phyloP scores from a whole-genome alignment of 257 asterid species.

The Lavandula angustifolia region DNA sequence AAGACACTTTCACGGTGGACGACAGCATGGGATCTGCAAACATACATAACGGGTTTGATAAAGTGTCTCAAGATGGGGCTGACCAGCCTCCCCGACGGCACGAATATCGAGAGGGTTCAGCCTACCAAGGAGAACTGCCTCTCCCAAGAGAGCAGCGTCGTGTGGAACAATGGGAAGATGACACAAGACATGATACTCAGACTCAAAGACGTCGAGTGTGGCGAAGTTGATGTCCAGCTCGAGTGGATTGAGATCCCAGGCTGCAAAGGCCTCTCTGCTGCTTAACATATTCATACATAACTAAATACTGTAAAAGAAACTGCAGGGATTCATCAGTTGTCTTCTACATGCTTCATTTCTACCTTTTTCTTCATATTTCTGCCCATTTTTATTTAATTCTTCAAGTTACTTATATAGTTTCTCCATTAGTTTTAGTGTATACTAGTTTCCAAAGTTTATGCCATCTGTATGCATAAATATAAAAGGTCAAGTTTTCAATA shows the following conservation, averaged over 20 bases:
- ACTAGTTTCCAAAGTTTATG: no score
- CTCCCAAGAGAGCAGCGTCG: constrained; percentile 55
- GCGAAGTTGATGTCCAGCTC: constrained; percentile 64
- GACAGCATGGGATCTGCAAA: constrained; percentile 77
- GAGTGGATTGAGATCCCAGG: constrained; percentile 63
- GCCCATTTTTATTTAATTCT: no score
- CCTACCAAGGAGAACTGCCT: constrained; percentile 57
- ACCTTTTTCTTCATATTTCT: no score
- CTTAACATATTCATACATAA: neutral
- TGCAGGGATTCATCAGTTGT: neutral
- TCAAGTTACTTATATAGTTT: no score
- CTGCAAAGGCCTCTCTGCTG: constrained; percentile 30
- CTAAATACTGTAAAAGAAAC: no score
- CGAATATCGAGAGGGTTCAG: constrained; percentile 56
- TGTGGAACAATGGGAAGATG: constrained; percentile 70
- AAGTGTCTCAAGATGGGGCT: constrained; percentile 58
- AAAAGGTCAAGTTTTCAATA: no score
- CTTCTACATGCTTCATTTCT: no score
- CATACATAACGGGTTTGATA: constrained; percentile 52
- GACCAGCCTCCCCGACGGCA: constrained; percentile 58
- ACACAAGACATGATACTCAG: constrained; percentile 68
- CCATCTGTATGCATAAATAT: no score
- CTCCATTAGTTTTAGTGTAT: no score
- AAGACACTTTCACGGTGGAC: constrained; percentile 76
- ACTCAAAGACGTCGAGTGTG: constrained; percentile 62